A percentile compares a stretch with the other conserved stretches of the same genome.
Conservation (phyloP, 2,329 filamentous ascomycete genomes). For the Microcyclosporella mali region DNA sequence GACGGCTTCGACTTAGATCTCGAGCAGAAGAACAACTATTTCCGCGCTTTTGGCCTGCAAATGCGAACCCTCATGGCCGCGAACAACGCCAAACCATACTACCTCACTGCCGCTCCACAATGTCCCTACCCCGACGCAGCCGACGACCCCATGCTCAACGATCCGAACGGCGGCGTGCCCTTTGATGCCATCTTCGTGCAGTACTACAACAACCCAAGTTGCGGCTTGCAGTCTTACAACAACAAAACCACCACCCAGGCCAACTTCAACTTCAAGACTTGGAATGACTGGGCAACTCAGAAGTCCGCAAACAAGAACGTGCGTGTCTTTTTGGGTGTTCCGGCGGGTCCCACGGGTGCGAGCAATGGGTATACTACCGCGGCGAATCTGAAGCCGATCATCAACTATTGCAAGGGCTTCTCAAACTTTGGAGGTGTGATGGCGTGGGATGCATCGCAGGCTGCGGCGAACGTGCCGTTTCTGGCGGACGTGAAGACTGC, state of each 20-base stretch:
- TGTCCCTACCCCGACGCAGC: slow-evolving; percentile 34
- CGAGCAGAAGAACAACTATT: slow-evolving; percentile 54
- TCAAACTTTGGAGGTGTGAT: slow-evolving; percentile 36
- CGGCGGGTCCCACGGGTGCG: slow-evolving; percentile 29
- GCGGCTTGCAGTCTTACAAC: slow-evolving; percentile 29
- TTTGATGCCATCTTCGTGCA: slow-evolving; percentile 38
- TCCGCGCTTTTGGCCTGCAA: slow-evolving; percentile 44
- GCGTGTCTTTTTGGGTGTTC: slow-evolving; percentile 32
- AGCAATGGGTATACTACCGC: slow-evolving; percentile 29
- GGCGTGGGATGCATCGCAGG: slow-evolving; percentile 47
- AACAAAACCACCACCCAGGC: slow-evolving; percentile 45
- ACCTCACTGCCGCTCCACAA: slow-evolving; percentile 36
- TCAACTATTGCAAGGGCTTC: slow-evolving; percentile 23
- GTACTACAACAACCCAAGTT: slow-evolving; percentile 47
- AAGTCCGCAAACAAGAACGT: slow-evolving; percentile 21
- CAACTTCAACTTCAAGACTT: slow-evolving; percentile 36
- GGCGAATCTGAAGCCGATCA: slow-evolving; percentile 23
- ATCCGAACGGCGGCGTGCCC: slow-evolving; percentile 60
- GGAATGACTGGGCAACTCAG: slow-evolving; percentile 39
- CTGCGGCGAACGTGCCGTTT: slow-evolving; percentile 27
- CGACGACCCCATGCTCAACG: slow-evolving; percentile 36
- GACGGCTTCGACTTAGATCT: slow-evolving; percentile 76
- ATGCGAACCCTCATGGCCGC: slow-evolving; percentile 26
- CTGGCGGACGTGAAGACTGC: slow-evolving; percentile 16
- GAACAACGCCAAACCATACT: slow-evolving; percentile 33